Conservation (phyloP, 2,329 filamentous ascomycete genomes). For the Cladorrhinum sp. region DNA sequence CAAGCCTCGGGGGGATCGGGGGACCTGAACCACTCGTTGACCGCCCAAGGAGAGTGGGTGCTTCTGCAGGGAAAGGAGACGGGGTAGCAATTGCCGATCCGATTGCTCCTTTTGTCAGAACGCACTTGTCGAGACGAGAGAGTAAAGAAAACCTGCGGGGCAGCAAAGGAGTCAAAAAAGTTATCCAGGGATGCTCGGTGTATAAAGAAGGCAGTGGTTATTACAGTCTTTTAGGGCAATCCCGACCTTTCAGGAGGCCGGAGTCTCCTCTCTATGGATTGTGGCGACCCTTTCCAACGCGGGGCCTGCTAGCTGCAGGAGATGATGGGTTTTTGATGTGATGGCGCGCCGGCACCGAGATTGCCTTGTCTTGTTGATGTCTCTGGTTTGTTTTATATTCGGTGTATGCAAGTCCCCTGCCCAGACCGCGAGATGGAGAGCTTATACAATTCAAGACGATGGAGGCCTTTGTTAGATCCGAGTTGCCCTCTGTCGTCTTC, state of each 20-base stretch:
- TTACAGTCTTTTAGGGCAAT: background rate
- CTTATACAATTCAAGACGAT: no score
- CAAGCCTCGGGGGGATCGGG: conserved; percentile 1
- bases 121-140: no score
- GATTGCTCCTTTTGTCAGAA: background rate
- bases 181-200: background rate
- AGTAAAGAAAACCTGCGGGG: no score
- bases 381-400: background rate
- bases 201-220: background rate
- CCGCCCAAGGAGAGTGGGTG: background rate
- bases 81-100: background rate
- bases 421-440: no score
- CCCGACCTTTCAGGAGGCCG: background rate
- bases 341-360: background rate
- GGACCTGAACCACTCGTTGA: background rate
- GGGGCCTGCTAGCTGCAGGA: conserved; percentile 4
- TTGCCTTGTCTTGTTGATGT: background rate
- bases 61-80: background rate
- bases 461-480: no score
- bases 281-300: conserved; percentile 5
- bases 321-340: conserved; percentile 1
- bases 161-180: background rate
- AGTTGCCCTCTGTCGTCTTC: background rate
- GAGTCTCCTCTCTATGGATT: background rate
- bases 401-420: no score